Evolutionary conservation across 1,284 basidiomycete species (phyloP), one percentile per base, ranked within the genome.

Genomic region (Pseudozyma sp.): DNA sequence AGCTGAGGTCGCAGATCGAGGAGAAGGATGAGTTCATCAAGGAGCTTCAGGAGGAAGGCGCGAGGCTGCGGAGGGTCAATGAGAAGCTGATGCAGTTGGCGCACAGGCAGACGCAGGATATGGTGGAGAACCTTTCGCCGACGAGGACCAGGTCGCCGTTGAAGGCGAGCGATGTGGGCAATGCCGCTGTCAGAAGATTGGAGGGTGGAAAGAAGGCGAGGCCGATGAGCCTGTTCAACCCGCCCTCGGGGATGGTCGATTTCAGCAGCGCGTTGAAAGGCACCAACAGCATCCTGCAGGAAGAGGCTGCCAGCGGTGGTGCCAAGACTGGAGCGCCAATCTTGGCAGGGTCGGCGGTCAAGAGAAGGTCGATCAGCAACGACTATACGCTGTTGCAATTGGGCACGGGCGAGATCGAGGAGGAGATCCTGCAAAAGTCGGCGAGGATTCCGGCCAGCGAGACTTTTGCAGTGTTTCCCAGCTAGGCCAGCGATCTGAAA

Each of bases 21-120:
- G 68, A 76, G 40, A 75, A 76, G 43, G 78, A 81, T n/a, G 46
- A 44, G 7, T 81, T 81, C 35, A 55, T 79, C 17, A 45, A 51
- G 2, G 72, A 76, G 43, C 44, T 81, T 3, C 71, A 68, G 35
- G 37, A 30, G 14, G 79, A 82, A 42, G 68, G 65, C 8, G 62
- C 49, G 24, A 49, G 74, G 2, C 43, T 80, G 42, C 54, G 64
- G 10, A 59, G 50, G 8, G 75, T 59, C 0, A 81, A 79, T 55
- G 61, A 19, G 7, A 53, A 68, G 35, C 62, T 81, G 24, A 76
- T 75, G 54, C 51, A 68, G 16, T 50, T 81, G 10, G 79, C 76
- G 7, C 78, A 80, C 53, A 44, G 53, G 9, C 67, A 80, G 48
- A 81, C 79, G 5, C 44, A 53, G 17, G 44, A 53, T 33, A 76